Evolutionary conservation across 108 stramenopile species (phyloP).

Genomic region (Schizochytrium sp.): DNA sequence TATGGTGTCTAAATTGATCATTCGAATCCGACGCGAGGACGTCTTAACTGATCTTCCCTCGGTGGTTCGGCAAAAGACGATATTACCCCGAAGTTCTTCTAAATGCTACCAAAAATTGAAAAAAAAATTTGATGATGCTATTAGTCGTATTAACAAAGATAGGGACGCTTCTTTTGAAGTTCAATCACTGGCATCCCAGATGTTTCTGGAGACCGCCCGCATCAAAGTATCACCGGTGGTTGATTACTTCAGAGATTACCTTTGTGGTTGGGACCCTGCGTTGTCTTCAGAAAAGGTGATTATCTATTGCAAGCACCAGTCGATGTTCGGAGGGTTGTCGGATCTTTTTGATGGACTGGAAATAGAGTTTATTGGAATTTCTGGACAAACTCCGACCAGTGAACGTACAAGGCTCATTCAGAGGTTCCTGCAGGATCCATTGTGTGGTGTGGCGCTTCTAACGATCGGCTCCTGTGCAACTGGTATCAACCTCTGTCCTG

Average conservation of each 20-base stretch:
- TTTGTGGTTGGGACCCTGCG: background rate
- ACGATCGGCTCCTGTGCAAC: conserved; percentile 11
- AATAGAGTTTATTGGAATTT: background rate
- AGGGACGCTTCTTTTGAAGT: background rate
- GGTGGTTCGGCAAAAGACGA: background rate
- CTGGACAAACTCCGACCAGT: background rate
- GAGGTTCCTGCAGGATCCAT: background rate
- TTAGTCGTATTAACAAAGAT: background rate
- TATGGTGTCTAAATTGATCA: background rate
- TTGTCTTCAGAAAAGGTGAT: background rate
- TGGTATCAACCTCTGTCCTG: background rate
- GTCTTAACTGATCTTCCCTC: background rate
- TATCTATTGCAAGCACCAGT: background rate
- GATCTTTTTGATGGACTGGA: background rate
- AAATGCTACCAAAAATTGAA: background rate
- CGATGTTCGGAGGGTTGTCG: background rate
- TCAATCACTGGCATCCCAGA: background rate
- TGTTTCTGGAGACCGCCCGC: background rate
- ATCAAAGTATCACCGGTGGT: background rate
- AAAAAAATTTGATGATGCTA: background rate
- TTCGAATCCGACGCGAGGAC: background rate
- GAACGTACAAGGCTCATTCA: background rate
- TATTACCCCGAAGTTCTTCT: background rate
- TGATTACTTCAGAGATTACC: background rate
- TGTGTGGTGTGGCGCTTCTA: background rate